Evolutionary conservation across 768 basidiomycete species (phyloP).

Genomic region (Cystobasidium tubakii): DNA sequence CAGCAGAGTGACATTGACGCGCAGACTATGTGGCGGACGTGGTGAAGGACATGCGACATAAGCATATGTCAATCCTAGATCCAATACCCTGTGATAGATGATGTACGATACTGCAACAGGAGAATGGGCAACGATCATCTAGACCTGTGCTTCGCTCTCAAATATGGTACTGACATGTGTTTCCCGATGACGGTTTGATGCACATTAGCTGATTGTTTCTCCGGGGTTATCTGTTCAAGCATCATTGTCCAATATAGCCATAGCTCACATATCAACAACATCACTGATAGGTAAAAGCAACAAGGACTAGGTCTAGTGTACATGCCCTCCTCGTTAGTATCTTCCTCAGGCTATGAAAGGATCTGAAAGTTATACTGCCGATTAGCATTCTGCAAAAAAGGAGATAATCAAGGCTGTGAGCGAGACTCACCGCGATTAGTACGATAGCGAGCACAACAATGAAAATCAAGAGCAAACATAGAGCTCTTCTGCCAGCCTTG

Average conservation of each 20-base stretch:
- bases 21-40: conserved; percentile 33
- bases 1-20: conserved; percentile 32
- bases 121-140: not conserved
- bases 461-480: conserved; percentile 81
- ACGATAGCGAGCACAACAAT: conserved; percentile 81
- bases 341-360: not conserved
- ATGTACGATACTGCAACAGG: not conserved
- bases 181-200: too few species aligned
- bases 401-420: not conserved
- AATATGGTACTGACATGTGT: too few species aligned
- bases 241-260: too few species aligned
- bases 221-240: too few species aligned
- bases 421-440: conserved; percentile 71
- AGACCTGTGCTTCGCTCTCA: too few species aligned
- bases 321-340: too few species aligned
- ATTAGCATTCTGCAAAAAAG: not conserved
- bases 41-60: not conserved
- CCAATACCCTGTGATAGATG: not conserved
- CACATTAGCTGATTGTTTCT: too few species aligned
- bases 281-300: too few species aligned
- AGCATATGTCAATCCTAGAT: not conserved
- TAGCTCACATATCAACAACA: too few species aligned
- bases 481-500: conserved; percentile 80
- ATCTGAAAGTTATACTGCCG: not conserved
- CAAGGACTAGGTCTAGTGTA: too few species aligned